These are phyloP conservation scores for Penicillium sp. DNA, from an alignment of 2,329 filamentous ascomycete species.

Conservation along the genomic window DNA sequence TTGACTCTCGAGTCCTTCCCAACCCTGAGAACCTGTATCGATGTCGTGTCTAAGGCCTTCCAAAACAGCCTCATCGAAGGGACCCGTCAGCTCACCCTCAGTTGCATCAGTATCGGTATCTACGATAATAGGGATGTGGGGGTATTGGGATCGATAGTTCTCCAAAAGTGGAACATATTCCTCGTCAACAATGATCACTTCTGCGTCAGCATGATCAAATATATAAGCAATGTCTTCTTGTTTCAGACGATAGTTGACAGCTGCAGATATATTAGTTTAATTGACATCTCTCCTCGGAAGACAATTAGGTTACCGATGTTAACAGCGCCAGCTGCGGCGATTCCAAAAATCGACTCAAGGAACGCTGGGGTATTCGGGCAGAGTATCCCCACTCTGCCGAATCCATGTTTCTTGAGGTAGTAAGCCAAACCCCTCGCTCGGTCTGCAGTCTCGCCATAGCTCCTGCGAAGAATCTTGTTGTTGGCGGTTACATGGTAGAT, in stretches of 20 bases:
- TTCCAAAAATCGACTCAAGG: conserved; percentile 83
- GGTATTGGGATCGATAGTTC: conserved; percentile 61
- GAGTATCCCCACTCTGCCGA: conserved; percentile 78
- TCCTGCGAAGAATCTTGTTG: conserved; percentile 68
- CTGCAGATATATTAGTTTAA: conserved; percentile 29
- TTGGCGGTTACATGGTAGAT: conserved; percentile 84
- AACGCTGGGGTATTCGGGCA: conserved; percentile 94
- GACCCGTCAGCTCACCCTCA: conserved; percentile 70
- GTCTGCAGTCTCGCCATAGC: conserved; percentile 79
- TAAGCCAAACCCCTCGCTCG: conserved; percentile 86
- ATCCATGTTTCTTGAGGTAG: conserved; percentile 72
- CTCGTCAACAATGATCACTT: conserved; percentile 80
- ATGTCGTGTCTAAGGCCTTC: conserved; percentile 75
- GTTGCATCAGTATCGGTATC: conserved; percentile 81
- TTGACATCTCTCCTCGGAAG: conserved; percentile 31
- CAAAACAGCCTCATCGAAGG: conserved; percentile 78
- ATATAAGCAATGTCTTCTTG: conserved; percentile 87
- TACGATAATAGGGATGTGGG: conserved; percentile 68
- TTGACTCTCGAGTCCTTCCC: conserved; percentile 72
- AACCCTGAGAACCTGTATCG: conserved; percentile 66
- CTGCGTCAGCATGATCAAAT: conserved; percentile 81
- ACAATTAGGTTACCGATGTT: conserved; percentile 57
- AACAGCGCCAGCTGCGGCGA: conserved; percentile 76
- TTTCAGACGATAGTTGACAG: conserved; percentile 73
- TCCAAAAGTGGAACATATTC: conserved; percentile 74